A percentile compares a stretch with the other conserved stretches of the same genome.
These are phyloP conservation scores for Murraya paniculata DNA, from an alignment of 345 rosid genomes.

Conservation along the genomic window DNA sequence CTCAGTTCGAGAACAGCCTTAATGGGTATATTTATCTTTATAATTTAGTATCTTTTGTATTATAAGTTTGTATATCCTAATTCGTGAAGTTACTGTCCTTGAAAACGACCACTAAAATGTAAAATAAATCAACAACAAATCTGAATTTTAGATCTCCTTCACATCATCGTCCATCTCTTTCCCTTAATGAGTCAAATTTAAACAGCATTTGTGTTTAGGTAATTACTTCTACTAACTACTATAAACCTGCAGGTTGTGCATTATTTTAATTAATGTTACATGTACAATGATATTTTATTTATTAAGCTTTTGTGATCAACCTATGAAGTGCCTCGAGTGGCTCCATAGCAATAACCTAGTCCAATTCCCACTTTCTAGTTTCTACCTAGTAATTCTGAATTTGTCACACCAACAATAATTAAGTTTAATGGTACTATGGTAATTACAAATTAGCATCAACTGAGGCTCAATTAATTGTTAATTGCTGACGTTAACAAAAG, in stretches of 20 bases:
- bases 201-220: not conserved
- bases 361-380: too few species aligned
- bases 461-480: not conserved
- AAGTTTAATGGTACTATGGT: slow-evolving; percentile 4
- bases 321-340: not conserved
- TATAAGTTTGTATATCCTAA: too few species aligned
- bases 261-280: too few species aligned
- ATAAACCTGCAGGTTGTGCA: not conserved
- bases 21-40: not conserved
- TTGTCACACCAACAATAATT: not conserved
- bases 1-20: not conserved
- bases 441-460: not conserved
- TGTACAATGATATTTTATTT: not conserved
- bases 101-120: slow-evolving; percentile 19
- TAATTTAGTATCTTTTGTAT: too few species aligned
- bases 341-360: too few species aligned
- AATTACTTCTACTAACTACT: not conserved
- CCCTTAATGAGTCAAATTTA: slow-evolving; percentile 15
- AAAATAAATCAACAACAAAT: slow-evolving; percentile 10
- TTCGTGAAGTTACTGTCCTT: too few species aligned
- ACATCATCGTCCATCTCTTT: slow-evolving; percentile 6
- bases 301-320: not conserved
- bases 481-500: slow-evolving; percentile 20
- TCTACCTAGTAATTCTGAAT: too few species aligned
- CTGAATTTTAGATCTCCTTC: slow-evolving; percentile 27